A percentile compares a stretch with the other conserved stretches of the same genome.
These are phyloP conservation scores for Tetraselmis striata DNA, from an alignment of 139 green algal genomes.

Conservation along the genomic window DNA sequence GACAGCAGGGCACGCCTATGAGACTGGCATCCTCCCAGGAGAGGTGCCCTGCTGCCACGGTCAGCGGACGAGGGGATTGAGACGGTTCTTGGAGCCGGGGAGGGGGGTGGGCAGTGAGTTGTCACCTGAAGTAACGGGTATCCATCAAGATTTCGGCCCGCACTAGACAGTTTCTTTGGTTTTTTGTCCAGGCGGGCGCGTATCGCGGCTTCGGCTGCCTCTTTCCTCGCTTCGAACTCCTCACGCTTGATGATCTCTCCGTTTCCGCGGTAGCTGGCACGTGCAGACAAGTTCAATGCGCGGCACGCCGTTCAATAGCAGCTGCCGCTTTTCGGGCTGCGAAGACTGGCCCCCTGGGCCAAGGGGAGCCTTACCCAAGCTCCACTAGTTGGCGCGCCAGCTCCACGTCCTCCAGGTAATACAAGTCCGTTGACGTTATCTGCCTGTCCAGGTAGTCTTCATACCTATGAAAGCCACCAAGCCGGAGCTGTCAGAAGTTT, in stretches of 20 bases:
- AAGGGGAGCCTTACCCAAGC: conserved; percentile 45
- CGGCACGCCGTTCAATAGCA: not conserved
- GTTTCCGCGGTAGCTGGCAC: conserved; percentile 70
- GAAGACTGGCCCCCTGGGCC: not conserved
- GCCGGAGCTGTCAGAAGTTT: too few relatives aligned
- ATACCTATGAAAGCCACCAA: conserved; percentile 48
- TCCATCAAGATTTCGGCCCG: conserved; percentile 61
- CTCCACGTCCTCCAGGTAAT: conserved; percentile 76
- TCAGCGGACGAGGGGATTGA: too few relatives aligned
- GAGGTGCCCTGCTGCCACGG: conserved; percentile 34
- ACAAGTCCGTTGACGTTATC: conserved; percentile 75
- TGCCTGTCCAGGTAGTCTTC: conserved; percentile 85
- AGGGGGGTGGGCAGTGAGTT: not conserved
- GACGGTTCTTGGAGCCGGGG: not conserved
- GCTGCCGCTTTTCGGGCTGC: not conserved
- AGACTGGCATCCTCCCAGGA: conserved; percentile 66
- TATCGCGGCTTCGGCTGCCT: conserved; percentile 53
- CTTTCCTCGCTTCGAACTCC: conserved; percentile 80
- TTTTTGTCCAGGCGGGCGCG: conserved; percentile 61
- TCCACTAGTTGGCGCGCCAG: conserved; percentile 73
- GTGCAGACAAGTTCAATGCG: not conserved
- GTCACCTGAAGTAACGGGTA: conserved; percentile 65
- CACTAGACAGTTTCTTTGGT: conserved; percentile 61
- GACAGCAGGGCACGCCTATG: not conserved
- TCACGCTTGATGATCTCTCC: conserved; percentile 79